Conservation (phyloP, 2,329 filamentous ascomycete species). For the Juglanconis sp. region DNA sequence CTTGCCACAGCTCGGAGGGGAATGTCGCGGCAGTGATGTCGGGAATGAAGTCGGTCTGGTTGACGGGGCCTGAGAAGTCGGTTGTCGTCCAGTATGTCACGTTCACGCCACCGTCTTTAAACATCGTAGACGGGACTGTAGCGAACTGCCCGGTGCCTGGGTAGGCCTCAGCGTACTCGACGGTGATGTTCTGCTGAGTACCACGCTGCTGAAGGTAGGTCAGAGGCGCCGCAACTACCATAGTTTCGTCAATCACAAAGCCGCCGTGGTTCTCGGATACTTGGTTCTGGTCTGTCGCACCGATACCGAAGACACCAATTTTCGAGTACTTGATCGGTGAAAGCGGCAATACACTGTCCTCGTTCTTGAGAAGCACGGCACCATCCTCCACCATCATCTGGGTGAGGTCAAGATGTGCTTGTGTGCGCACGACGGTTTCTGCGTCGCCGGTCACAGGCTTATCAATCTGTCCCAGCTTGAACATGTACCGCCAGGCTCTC, state of each 20-base stretch:
- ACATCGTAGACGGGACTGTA: conserved; percentile 15
- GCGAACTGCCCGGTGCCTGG: conserved; percentile 19
- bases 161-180: conserved; percentile 19
- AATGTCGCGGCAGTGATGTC: conserved; percentile 20
- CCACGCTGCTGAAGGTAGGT: conserved; percentile 12
- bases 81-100: conserved; percentile 19
- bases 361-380: conserved; percentile 15
- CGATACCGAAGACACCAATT: conserved; percentile 16
- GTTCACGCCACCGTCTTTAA: conserved; percentile 16
- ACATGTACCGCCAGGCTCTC: conserved; percentile 16
- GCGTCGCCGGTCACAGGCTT: conserved; percentile 10
- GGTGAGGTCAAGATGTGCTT: conserved; percentile 14
- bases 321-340: conserved; percentile 8
- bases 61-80: conserved; percentile 12
- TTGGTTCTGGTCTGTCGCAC: conserved; percentile 15
- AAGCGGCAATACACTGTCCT: conserved; percentile 7
- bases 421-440: conserved; percentile 10
- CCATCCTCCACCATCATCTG: conserved; percentile 1
- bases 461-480: conserved; percentile 17
- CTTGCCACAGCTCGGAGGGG: conserved; percentile 17
- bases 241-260: conserved; percentile 19
- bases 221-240: conserved; percentile 18
- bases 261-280: conserved; percentile 20
- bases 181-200: conserved; percentile 16
- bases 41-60: conserved; percentile 17